Base-by-base conservation (phyloP, 768 basidiomycete genomes). In the Saitozyma podzolica region DNA sequence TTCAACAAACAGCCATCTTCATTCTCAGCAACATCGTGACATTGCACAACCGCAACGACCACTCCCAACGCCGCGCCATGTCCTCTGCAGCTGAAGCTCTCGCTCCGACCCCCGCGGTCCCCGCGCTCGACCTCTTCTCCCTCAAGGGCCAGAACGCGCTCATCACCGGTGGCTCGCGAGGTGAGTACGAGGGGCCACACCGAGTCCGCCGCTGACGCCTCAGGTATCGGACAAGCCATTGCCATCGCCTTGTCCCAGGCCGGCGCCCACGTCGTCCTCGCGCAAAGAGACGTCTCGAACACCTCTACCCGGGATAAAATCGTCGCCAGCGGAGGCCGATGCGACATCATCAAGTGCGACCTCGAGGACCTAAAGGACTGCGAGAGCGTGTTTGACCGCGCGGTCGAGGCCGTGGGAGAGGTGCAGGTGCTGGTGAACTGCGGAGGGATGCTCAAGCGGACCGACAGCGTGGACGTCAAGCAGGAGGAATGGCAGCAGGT, bases 91-190 rank as follows among this genome's bases (percentile, higher is more conserved):
- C 29, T 29, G 29, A 29, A 29, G 29, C 29, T 29, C 45, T 57
- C 42, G 17, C 42, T 14, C 39, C 40, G 6, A 59, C 45, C 85
- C 87, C 37, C 20, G 66, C 78, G 41, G 65, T 80, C 73, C 83
- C 80, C 19, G 20, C 55, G 5, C 11, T 47, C 20, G 78, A 82
- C 43, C 84, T 92, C 54, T 91, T 91, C 80, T 84, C 85, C 61
- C 85, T 92, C 72, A 75, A 80, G 3, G 85, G 86, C 61, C 82
- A 86, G 74, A 88, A 84, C 61, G 89, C 84, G 42, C 86, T 92
- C 80, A 84, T 92, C 73, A 92, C 91, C 45, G 90, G 90, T 64
- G 88, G 87, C 40, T 86, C 88, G 20, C 83, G 90, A 78, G 90
- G 89, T 88, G 77, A 64, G 81, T 79, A 9, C 16, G 6, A 29